These are phyloP conservation scores for Orobanche coerulescens DNA, from an alignment of 257 asterid species.

Conservation along the genomic window DNA sequence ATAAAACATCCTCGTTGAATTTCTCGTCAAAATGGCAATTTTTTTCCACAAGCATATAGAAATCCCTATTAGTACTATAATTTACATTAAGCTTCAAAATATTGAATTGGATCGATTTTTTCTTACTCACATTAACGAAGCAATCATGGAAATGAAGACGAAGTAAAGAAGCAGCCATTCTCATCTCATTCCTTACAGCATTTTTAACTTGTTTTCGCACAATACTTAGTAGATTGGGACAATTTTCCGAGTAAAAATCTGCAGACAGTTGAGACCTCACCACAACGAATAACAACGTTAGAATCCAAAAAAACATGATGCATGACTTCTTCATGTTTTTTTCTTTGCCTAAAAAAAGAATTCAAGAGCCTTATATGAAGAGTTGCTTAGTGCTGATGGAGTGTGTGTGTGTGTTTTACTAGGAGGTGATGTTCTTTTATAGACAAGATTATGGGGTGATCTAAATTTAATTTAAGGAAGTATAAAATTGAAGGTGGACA, in stretches of 20 bases:
- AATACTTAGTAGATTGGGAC: conserved; percentile 44
- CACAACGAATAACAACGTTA: conserved; percentile 22
- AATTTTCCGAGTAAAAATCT: conserved; percentile 44
- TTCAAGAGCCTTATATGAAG: neutral
- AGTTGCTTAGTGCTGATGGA: too few relatives aligned
- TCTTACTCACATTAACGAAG: conserved; percentile 59
- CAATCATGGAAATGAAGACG: conserved; percentile 81
- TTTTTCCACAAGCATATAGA: too few relatives aligned
- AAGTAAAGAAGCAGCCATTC: conserved; percentile 82
- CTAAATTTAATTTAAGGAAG: too few relatives aligned
- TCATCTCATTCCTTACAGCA: conserved; percentile 58
- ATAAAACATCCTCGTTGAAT: too few relatives aligned
- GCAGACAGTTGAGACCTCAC: conserved; percentile 47
- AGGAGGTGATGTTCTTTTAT: conserved; percentile 20
- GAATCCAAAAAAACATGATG: conserved; percentile 2
- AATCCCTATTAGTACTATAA: too few relatives aligned
- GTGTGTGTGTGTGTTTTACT: neutral
- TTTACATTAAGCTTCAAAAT: too few relatives aligned
- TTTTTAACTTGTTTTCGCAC: conserved; percentile 48
- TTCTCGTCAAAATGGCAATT: too few relatives aligned
- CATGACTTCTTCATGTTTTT: conserved; percentile 28
- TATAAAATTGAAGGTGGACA: conserved; percentile 6
- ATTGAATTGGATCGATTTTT: too few relatives aligned
- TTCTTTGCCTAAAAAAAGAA: neutral
- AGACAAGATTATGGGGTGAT: conserved; percentile 22